phyloP scores from a whole-genome alignment of 2,329 filamentous ascomycete genomes.

The Calonectria pteridis region DNA sequence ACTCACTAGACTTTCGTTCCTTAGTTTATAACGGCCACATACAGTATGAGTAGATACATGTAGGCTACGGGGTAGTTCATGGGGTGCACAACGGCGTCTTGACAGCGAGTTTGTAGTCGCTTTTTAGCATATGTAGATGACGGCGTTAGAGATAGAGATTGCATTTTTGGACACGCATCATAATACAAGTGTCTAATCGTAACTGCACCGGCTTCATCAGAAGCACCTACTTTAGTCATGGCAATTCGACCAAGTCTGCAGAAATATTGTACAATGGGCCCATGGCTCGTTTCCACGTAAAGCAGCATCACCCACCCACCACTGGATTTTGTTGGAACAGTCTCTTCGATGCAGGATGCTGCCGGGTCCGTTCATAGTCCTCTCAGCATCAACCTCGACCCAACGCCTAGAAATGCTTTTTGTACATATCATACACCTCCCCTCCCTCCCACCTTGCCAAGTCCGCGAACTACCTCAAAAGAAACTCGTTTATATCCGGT shows the following conservation, averaged over 20 bases:
- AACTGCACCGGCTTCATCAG: background rate
- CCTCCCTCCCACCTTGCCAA: background rate
- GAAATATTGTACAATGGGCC: conserved; percentile 33
- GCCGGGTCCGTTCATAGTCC: conserved; percentile 11
- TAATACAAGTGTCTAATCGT: conserved; percentile 39
- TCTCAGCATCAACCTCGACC: conserved; percentile 33
- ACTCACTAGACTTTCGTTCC: conserved; percentile 56
- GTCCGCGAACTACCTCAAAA: background rate
- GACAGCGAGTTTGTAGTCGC: conserved; percentile 31
- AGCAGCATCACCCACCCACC: background rate
- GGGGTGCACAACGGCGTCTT: conserved; percentile 37
- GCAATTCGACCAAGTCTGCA: background rate
- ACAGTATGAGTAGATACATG: conserved; percentile 28
- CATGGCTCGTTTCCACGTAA: background rate
- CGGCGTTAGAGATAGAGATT: conserved; percentile 40
- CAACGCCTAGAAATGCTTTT: conserved; percentile 46
- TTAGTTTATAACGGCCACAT: conserved; percentile 32
- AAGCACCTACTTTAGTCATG: background rate
- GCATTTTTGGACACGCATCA: conserved; percentile 31
- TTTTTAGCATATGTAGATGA: conserved; percentile 28
- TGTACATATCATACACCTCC: conserved; percentile 45
- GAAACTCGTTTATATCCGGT: conserved; percentile 42
- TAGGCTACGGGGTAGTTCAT: conserved; percentile 38
- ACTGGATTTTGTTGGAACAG: background rate
- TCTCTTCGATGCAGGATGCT: conserved; percentile 14